Evolutionary conservation across 164 flowering plant species (phyloP), one percentile per base, ranked within the genome.

Genomic region (Sextonia rubra): DNA sequence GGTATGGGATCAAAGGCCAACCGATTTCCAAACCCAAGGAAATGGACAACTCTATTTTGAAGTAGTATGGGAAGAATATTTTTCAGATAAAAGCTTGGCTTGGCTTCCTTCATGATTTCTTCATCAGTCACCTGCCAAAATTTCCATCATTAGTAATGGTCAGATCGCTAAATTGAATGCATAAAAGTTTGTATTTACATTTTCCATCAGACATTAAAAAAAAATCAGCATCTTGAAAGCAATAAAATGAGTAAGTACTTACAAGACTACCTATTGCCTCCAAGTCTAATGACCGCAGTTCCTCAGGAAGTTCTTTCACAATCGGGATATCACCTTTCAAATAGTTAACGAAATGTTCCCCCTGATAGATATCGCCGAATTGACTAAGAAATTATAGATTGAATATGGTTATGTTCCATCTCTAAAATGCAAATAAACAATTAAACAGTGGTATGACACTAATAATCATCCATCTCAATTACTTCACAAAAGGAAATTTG

Each of bases 291-390:
- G 99, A 96, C 75, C 71, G 89, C 17, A 96, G 84, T 74, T 89
- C 95, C 76, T 79, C 58, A 6, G 99, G 98, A 58, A 96, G 95
- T 79, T 89, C 93, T 83, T 92, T 96, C 78, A 91, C 95, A 79
- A 96, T 86, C 72, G 82, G 89, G 66, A 96, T 90, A 83, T 96
- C 99, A 80, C 86, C 92, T 74, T 85, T 78, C 83, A 93, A 78
- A 85, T 90, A 91, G 81, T 85, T 81, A 74, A 92, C 86, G 78
- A 96, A 96, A 80, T 90, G 83, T 60, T 92, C 94, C 87, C 93
- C 97, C 90, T 92, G 97, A 81, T 96, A 96, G 82, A 96, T 91
- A 83, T 96, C 94, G 79, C 95, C 71, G 85, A 96, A 96, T 77
- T 90, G 97, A 79, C 99, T 96, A 86, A 80, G 82, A 81, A 81